Evolutionary conservation across 2,329 filamentous ascomycete species (phyloP), one percentile per base, ranked within the genome.

Genomic region (Hypoxylon sp.): DNA sequence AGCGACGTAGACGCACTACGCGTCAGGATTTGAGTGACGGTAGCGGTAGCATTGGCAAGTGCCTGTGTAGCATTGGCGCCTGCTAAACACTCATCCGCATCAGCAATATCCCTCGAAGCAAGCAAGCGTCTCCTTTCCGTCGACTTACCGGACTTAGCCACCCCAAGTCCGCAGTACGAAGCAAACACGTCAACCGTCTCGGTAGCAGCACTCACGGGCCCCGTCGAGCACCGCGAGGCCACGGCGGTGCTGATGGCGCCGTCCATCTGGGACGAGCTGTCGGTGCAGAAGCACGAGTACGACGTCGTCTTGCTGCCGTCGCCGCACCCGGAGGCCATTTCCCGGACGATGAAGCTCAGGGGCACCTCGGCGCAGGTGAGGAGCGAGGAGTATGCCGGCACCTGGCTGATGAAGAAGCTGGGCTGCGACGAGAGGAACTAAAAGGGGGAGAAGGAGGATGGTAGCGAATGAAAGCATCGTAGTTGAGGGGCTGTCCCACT

Each of bases 261-360:
- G 19, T 46, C n/a, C 47, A 57, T 57, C 47, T 51, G 50, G 13
- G 55, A 51, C 15, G 55, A 57, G 34, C 47, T 44, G 30, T 20
- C 37, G 2, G 55, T 57, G 19, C 55, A 57, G 47, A 57, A 51
- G 47, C 55, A 57, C n/a, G 55, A 51, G 39, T 57, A 51, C 1
- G 55, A 57, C 4, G 47, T 57, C 3, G 55, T 57, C 37, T 46
- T 43, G 37, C 37, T 19, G 7, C 19, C 15, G 26, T 57, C 47
- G 13, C 47, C 55, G 13, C 55, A 57, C 7, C 47, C 37, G 34
- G 47, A 51, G 7, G 7, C 55, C 55, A 57, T 57, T 37, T 57
- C 55, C 24, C 55, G 46, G 26, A 57, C 55, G n/a, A 57, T 57
- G 24, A 57, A 51, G 26, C 55, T 57, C n/a, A 51, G 17, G 10